Percentiles rank a stretch among this genome's conserved stretches.
These are phyloP conservation scores for Sporothrix phasma DNA, from an alignment of 2,329 filamentous ascomycete genomes.

Conservation along the genomic window DNA sequence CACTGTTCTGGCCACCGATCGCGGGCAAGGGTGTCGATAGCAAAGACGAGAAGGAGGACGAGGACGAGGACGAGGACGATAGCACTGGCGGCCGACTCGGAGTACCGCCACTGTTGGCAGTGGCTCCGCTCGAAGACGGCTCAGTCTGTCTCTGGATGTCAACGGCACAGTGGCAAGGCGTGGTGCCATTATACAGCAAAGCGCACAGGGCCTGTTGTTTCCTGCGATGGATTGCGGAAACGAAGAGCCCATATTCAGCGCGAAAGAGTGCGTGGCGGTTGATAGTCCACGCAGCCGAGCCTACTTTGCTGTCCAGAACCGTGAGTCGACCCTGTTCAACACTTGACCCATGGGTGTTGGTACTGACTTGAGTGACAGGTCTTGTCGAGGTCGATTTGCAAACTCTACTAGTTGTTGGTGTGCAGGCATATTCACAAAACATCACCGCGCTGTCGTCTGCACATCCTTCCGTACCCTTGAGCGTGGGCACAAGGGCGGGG, in stretches of 20 bases:
- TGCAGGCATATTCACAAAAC: conserved; percentile 66
- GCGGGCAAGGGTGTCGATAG: conserved; percentile 20
- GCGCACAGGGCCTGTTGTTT: conserved; percentile 57
- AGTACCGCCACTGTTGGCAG: conserved; percentile 41
- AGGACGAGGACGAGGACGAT: not conserved
- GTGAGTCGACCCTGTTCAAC: conserved; percentile 20
- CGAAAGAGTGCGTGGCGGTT: conserved; percentile 75
- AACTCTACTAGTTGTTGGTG: conserved; percentile 58
- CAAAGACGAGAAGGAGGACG: not conserved
- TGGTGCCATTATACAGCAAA: conserved; percentile 57
- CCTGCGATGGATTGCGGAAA: conserved; percentile 34
- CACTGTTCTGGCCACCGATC: conserved; percentile 48
- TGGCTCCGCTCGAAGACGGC: conserved; percentile 76
- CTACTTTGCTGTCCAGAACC: conserved; percentile 70
- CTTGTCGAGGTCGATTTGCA: conserved; percentile 75
- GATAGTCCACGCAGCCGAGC: conserved; percentile 57
- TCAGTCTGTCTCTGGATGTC: conserved; percentile 78
- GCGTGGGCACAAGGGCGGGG: conserved; percentile 71
- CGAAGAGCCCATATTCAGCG: conserved; percentile 48
- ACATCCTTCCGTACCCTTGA: conserved; percentile 58
- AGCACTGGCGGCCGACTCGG: not conserved
- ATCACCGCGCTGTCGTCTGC: conserved; percentile 74
- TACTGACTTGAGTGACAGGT: conserved; percentile 27
- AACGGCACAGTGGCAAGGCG: conserved; percentile 43
- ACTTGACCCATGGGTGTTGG: not conserved